A percentile compares a stretch with the other conserved stretches of the same genome.
phyloP scores from a whole-genome alignment of 2,329 filamentous ascomycete genomes.

The Stemphylium beticola region DNA sequence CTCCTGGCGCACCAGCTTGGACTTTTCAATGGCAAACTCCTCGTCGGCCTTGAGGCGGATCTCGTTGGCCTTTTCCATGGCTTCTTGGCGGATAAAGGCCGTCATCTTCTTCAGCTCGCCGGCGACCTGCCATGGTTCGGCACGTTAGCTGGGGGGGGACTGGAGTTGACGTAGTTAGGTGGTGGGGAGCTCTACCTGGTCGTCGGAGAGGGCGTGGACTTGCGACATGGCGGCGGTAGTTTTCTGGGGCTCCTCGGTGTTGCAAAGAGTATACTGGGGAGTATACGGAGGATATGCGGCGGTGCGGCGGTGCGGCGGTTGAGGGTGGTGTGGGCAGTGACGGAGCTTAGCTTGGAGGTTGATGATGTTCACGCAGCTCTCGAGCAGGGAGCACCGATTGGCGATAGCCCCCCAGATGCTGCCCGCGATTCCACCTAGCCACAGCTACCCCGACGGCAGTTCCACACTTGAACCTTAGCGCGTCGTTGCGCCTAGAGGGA shows the following conservation, averaged over 20 bases:
- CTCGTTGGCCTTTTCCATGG: constrained; percentile 93
- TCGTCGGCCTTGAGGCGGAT: constrained; percentile 99
- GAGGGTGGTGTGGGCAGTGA: constrained; percentile 17
- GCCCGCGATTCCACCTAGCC: constrained; percentile 9
- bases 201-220: constrained; percentile 93
- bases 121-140: constrained; percentile 71
- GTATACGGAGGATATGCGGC: not conserved
- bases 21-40: constrained; percentile 99
- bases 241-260: constrained; percentile 3
- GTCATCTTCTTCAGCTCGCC: constrained; percentile 99
- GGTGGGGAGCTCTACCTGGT: constrained; percentile 71
- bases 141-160: constrained; percentile 30
- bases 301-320: constrained; percentile 5
- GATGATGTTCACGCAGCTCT: constrained; percentile 30
- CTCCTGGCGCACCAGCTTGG: constrained; percentile 96
- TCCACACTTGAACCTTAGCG: not conserved
- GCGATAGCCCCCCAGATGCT: constrained; percentile 20
- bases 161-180: constrained; percentile 37
- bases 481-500: not conserved
- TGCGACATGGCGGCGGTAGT: constrained; percentile 77
- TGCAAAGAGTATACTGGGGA: no score
- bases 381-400: constrained; percentile 31
- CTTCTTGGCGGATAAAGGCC: constrained; percentile 99
- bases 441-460: not conserved
- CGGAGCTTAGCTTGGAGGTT: constrained; percentile 30